These are phyloP conservation scores for Pyrenophora seminiperda DNA, from an alignment of 2,329 filamentous ascomycete species.

Conservation along the genomic window DNA sequence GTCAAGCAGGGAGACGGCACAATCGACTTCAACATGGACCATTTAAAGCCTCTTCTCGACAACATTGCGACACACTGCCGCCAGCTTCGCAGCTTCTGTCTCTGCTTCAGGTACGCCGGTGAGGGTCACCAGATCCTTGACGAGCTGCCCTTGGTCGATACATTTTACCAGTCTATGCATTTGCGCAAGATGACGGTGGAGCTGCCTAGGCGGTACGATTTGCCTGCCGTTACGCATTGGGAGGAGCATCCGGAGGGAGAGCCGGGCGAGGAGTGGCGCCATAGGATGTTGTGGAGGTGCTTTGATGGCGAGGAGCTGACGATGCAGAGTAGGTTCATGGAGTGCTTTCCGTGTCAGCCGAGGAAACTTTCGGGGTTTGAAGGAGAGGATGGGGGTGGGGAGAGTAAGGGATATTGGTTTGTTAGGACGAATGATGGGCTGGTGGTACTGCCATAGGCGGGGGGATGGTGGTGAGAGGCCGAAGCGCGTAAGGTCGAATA, in stretches of 20 bases:
- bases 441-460: neutral
- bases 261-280: neutral
- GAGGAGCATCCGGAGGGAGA: neutral
- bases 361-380: conserved; percentile 4
- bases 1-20: neutral
- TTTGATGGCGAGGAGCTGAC: conserved; percentile 4
- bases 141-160: conserved; percentile 5
- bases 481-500: too few species aligned
- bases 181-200: conserved; percentile 15
- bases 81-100: conserved; percentile 1
- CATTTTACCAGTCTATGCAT: conserved; percentile 4
- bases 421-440: too few species aligned
- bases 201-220: neutral
- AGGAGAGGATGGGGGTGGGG: neutral
- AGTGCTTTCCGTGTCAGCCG: conserved; percentile 12
- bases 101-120: neutral
- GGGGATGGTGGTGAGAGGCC: neutral
- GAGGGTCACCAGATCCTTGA: neutral
- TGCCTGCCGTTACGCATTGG: too few species aligned
- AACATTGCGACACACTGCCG: conserved; percentile 10
- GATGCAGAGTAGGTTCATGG: conserved; percentile 6
- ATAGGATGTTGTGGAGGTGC: conserved; percentile 7
- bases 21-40: neutral
- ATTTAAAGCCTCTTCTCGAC: conserved; percentile 13
- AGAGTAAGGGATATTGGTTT: conserved; percentile 16